Base-by-base conservation (phyloP, 495 filamentous ascomycete genomes). In the Penicillium roqueforti region DNA sequence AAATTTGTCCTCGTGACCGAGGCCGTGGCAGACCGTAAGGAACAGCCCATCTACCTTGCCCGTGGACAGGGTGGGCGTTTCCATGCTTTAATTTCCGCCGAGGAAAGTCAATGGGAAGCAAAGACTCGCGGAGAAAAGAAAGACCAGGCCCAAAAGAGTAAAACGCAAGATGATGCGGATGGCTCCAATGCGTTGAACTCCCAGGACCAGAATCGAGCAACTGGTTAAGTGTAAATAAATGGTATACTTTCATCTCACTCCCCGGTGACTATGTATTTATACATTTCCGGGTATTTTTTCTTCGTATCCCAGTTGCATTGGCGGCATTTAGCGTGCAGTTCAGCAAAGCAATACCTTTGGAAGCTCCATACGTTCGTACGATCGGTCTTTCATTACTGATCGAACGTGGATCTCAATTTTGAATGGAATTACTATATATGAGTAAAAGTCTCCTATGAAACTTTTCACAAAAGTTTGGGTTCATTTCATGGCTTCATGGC, bases 1-100 rank as follows among this genome's bases (percentile, higher is more conserved):
- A 85, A 84, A 54, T 83, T 81, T 55, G 85, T 93, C 3, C 76
- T 93, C 1, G 82, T 95, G n/a, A 92, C 84, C 0, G 82, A 89
- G 67, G 77, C 73, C 3, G 89, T 87, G 11, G 89, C 89, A 0
- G 69, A 79, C 13, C 83, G 84, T 16, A 71, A 83, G 11, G 81
- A 84, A 31, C 75, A 80, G 41, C 80, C 83, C 0, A 56, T 86
- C 9, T 87, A 86, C 57, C 78, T 88, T 49, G 71, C 76, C 9
- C 71, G 85, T 18, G 85, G 85, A 14, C 79, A 85, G 53, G 75
- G 80, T 19, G 75, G 78, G 4, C 71, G 71, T 28, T 87, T 87
- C 58, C 73, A 86, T 45, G 72, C 74, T 1, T 68, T 83, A 61
- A 79, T 84, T 36, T 79, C 75, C 0, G 70, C 70, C 1, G 87